phyloP scores from a whole-genome alignment of 345 rosid species.

The Salix arbutifolia region DNA sequence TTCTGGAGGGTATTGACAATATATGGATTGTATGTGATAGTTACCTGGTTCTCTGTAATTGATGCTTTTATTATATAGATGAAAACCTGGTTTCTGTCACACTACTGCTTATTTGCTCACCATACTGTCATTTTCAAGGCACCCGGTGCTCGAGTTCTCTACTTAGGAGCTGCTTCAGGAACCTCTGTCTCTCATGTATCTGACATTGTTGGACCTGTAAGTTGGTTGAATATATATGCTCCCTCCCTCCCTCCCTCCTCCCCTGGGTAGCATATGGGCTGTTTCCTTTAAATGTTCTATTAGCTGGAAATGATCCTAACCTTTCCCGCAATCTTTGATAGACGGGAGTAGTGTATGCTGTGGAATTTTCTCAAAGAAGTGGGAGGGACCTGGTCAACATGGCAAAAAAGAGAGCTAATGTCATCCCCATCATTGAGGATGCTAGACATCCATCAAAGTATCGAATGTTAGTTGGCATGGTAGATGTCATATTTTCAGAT shows the following conservation, averaged over 20 bases:
- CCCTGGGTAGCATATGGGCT: too few species aligned
- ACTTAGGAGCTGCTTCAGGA: conserved; percentile 98
- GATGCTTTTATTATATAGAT: too few species aligned
- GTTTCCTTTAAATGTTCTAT: conserved; percentile 5
- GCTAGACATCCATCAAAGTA: conserved; percentile 97
- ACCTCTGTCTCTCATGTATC: conserved; percentile 97
- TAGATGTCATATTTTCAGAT: conserved; percentile 98
- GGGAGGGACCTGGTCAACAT: conserved; percentile 96
- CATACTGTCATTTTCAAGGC: conserved; percentile 31
- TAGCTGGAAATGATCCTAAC: background rate
- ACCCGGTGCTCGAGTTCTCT: conserved; percentile 93
- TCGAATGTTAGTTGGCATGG: conserved; percentile 97
- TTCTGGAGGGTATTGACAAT: conserved; percentile 95
- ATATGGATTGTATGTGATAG: conserved; percentile 73
- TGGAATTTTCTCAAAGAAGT: conserved; percentile 97
- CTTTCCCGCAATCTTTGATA: conserved; percentile 3
- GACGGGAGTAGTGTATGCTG: conserved; percentile 91
- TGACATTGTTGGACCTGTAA: conserved; percentile 93
- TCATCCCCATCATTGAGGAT: conserved; percentile 96
- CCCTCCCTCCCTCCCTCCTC: too few species aligned
- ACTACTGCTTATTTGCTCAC: background rate
- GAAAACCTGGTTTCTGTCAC: background rate
- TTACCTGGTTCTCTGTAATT: too few species aligned
- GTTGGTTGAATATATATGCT: conserved; percentile 12
- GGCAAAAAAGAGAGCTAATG: conserved; percentile 95